Percentiles rank a stretch among this genome's conserved stretches.
Evolutionary conservation across 2,329 filamentous ascomycete species (phyloP).

Genomic region (Hysterium pulicare): DNA sequence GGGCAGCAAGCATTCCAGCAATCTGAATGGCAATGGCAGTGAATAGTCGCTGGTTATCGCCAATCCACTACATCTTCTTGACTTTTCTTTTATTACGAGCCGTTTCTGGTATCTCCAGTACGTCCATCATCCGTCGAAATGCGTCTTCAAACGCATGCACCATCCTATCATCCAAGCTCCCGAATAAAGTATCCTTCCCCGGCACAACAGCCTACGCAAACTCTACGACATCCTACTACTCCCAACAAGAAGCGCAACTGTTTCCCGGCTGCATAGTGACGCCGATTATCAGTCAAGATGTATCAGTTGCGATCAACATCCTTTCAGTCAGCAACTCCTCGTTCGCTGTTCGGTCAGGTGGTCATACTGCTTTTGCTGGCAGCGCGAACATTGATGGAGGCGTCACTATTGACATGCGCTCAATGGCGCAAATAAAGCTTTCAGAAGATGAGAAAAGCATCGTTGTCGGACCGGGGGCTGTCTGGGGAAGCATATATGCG

Average conservation of each 20-base stretch:
- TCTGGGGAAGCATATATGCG: constrained; percentile 29
- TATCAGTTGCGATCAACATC: not conserved
- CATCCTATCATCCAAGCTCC: not conserved
- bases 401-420: constrained; percentile 42
- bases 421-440: constrained; percentile 24
- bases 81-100: too few species aligned
- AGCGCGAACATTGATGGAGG: constrained; percentile 42
- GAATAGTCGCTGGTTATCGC: too few species aligned
- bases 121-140: too few species aligned
- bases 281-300: not conserved
- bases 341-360: constrained; percentile 46
- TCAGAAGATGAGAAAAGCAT: constrained; percentile 22
- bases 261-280: not conserved
- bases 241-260: not conserved
- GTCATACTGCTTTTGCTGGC: constrained; percentile 41
- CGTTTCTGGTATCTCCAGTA: too few species aligned
- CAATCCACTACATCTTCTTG: too few species aligned
- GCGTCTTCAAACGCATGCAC: too few species aligned
- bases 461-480: constrained; percentile 26
- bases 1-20: too few species aligned
- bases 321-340: constrained; percentile 12
- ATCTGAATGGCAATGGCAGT: too few species aligned
- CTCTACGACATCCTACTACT: not conserved
- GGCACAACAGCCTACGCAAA: not conserved
- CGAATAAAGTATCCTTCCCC: not conserved